Evolutionary conservation across 768 basidiomycete genomes (phyloP), one percentile per base, ranked within the genome.

Genomic region (Leccinellum luteum): DNA sequence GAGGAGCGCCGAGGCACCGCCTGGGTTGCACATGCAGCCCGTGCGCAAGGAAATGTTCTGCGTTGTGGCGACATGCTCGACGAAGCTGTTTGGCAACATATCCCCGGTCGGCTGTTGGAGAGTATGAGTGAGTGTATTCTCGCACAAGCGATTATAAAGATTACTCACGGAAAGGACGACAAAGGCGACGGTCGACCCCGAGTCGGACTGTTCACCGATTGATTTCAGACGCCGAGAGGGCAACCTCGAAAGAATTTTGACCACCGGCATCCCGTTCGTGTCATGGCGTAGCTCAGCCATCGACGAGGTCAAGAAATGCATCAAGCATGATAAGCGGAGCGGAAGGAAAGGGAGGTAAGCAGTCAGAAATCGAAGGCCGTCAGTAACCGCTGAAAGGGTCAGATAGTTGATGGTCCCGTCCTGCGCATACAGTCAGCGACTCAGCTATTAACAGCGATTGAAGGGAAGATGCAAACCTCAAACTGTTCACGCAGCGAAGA

Each of bases 1-100:
- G 5, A 92, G 78, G 15, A 93, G 73, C 5, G 87, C 81, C 1
- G 89, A 84, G 0, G 90, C 88, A 17, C 85, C 91, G 10, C 92
- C 92, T 15, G 91, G 89, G 61, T 93, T 94, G 67, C 92, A 94
- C 83, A 92, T 86, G 69, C 91, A 94, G 0, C 91, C 91, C 3
- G 90, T 90, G 44, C 91, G 85, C 31, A 93, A 73, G 17, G 90
- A 91, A 56, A 93, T 85, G 51, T 79, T 81, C 60, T 81, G 78
- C 52, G 72, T 76, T 17, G 85, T 78, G 14, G 90, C 89, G 1
- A 85, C 79, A 62, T 86, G 77, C 66, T 89, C 89, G 64, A 92
- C 78, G 71, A 90, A 90, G 3, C 84, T 84, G 60, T 87, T 86
- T 0, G 89, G 83, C 5, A 90, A 73, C 76, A 86, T 81, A 43